Conservation (phyloP, 352 stramenopile genomes). For the Phytophthora quininea region DNA sequence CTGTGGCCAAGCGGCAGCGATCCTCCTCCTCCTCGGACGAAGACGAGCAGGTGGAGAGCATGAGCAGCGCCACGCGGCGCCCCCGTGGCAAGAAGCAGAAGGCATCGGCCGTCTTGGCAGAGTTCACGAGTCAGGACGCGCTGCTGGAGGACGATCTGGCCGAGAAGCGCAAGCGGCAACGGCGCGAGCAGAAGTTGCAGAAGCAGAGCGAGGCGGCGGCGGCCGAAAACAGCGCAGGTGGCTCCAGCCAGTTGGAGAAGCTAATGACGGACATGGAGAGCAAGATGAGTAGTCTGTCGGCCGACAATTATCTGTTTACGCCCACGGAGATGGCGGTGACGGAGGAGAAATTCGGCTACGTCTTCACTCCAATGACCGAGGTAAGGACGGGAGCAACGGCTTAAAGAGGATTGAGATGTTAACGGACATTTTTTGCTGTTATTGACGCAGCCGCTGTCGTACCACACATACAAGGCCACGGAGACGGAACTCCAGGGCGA, state of each 20-base stretch:
- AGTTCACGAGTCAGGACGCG: constrained; percentile 80
- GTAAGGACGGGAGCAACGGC: constrained; percentile 8
- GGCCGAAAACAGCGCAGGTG: not conserved
- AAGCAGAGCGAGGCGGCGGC: constrained; percentile 41
- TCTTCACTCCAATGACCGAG: too few relatives aligned
- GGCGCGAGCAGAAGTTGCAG: constrained; percentile 60
- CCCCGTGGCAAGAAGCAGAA: constrained; percentile 41
- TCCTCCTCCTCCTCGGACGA: constrained; percentile 4
- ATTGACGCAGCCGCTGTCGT: constrained; percentile 16
- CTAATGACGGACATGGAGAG: constrained; percentile 75
- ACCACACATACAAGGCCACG: too few relatives aligned
- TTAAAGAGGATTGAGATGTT: too few relatives aligned
- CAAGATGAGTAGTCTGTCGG: constrained; percentile 74
- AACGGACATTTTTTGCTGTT: constrained; percentile 28
- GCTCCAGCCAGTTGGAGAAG: constrained; percentile 50
- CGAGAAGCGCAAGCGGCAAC: constrained; percentile 64
- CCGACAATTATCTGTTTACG: constrained; percentile 25
- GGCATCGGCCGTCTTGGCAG: constrained; percentile 46
- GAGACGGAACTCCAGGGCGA: too few relatives aligned
- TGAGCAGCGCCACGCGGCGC: constrained; percentile 50
- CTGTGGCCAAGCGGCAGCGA: constrained; percentile 13
- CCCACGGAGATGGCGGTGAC: too few relatives aligned
- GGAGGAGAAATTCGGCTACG: too few relatives aligned
- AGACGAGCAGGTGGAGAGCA: constrained; percentile 28
- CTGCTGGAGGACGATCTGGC: constrained; percentile 66